These are phyloP conservation scores for Turnera subulata DNA, from an alignment of 345 rosid species.

Conservation along the genomic window DNA sequence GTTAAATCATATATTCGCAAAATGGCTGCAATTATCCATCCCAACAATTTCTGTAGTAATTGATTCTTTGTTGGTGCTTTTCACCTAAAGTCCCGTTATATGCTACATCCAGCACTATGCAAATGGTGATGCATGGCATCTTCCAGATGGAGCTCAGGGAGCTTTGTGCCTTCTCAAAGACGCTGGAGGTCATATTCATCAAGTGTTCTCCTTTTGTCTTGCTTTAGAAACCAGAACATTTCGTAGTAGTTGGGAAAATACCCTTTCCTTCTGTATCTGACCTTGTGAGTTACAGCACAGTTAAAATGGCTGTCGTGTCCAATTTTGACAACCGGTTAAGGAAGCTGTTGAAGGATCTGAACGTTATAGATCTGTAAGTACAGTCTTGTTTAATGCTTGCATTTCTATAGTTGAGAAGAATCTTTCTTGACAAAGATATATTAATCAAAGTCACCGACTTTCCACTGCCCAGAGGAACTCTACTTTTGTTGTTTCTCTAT, in stretches of 20 bases:
- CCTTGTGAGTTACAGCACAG: slow-evolving; percentile 39
- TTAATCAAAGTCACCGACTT: too few species aligned
- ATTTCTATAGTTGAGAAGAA: slow-evolving; percentile 2
- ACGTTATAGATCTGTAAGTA: slow-evolving; percentile 71
- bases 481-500: too few species aligned
- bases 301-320: slow-evolving; percentile 84
- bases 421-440: not conserved
- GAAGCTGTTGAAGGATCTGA: slow-evolving; percentile 75
- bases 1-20: too few species aligned
- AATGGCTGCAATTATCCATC: too few species aligned
- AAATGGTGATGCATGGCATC: slow-evolving; percentile 81
- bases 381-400: not conserved
- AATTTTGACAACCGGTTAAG: slow-evolving; percentile 79
- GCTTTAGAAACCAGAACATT: slow-evolving; percentile 2
- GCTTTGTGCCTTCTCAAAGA: slow-evolving; percentile 58
- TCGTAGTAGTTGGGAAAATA: slow-evolving; percentile 3
- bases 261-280: slow-evolving; percentile 18
- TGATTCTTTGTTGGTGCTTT: slow-evolving; percentile 5
- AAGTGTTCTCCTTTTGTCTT: slow-evolving; percentile 29
- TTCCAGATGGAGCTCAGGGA: slow-evolving; percentile 72
- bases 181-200: slow-evolving; percentile 68
- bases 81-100: slow-evolving; percentile 10
- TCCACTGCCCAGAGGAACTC: too few species aligned
- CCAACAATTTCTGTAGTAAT: not conserved
- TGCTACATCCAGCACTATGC: slow-evolving; percentile 57